Evolutionary conservation across 2,329 filamentous ascomycete species (phyloP).

Genomic region (Pseudocercospora cruenta): DNA sequence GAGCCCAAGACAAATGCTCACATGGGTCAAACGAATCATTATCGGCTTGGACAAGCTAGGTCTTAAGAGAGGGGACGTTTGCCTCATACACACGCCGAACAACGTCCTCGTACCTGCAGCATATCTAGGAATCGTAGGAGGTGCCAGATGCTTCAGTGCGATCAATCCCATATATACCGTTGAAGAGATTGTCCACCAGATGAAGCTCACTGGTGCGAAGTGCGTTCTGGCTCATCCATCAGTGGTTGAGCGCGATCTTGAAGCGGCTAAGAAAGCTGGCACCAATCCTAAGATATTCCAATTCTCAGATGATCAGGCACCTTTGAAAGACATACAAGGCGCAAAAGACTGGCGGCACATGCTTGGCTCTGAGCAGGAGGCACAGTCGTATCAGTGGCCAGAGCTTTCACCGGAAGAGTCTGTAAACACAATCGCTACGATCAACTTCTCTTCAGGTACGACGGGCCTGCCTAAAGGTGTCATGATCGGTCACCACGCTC

Average conservation of each 20-base stretch:
- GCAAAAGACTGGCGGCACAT: slow-evolving; percentile 42
- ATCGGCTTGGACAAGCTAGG: slow-evolving; percentile 53
- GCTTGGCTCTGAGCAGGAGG: slow-evolving; percentile 38
- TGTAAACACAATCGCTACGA: slow-evolving; percentile 54
- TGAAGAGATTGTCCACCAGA: slow-evolving; percentile 56
- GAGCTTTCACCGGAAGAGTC: slow-evolving; percentile 56
- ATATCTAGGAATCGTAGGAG: slow-evolving; percentile 58
- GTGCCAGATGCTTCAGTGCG: slow-evolving; percentile 58
- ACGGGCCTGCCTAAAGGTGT: slow-evolving; percentile 56
- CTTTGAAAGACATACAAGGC: slow-evolving; percentile 46
- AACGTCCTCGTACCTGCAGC: slow-evolving; percentile 60
- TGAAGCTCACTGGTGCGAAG: slow-evolving; percentile 46
- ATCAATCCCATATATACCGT: slow-evolving; percentile 57
- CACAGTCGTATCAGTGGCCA: slow-evolving; percentile 54
- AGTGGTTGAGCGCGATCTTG: slow-evolving; percentile 52
- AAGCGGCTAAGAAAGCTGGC: slow-evolving; percentile 56
- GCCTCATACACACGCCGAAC: slow-evolving; percentile 59
- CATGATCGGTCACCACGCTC: slow-evolving; percentile 34
- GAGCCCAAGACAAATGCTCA: slow-evolving; percentile 52
- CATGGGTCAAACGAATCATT: slow-evolving; percentile 58
- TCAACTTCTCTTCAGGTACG: slow-evolving; percentile 87
- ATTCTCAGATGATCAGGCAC: slow-evolving; percentile 30
- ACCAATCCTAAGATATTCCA: slow-evolving; percentile 52
- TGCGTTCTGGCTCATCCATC: slow-evolving; percentile 53
- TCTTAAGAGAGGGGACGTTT: slow-evolving; percentile 54